A percentile compares a stretch with the other conserved stretches of the same genome.
These are phyloP conservation scores for Fraxinus sp. DNA, from an alignment of 305 asterid species.

Conservation along the genomic window DNA sequence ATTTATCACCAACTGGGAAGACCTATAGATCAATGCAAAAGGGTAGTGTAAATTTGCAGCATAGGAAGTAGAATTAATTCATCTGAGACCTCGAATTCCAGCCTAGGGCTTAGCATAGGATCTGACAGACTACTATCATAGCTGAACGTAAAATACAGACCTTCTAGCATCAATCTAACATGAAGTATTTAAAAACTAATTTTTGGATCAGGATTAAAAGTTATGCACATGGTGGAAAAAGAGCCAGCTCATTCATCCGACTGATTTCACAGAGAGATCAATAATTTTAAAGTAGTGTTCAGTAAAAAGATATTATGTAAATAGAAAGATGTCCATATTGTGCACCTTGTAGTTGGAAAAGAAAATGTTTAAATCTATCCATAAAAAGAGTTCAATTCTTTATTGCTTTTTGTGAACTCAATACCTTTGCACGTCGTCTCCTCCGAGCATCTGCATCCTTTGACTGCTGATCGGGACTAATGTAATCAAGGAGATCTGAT, in stretches of 20 bases:
- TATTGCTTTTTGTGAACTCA: not conserved
- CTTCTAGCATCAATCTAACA: not conserved
- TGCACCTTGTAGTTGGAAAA: slow-evolving; percentile 15
- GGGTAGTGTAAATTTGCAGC: slow-evolving; percentile 28
- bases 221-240: not conserved
- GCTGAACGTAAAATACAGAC: not conserved
- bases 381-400: not conserved
- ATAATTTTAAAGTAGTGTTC: not conserved
- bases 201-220: not conserved
- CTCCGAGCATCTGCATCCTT: slow-evolving; percentile 71
- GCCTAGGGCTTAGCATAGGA: not conserved
- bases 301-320: not conserved
- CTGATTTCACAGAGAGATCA: not conserved
- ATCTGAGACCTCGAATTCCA: not conserved
- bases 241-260: slow-evolving; percentile 1
- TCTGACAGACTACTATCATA: not conserved
- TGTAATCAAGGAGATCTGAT: slow-evolving; percentile 97
- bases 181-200: not conserved
- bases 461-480: slow-evolving; percentile 82
- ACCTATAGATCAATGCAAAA: slow-evolving; percentile 52
- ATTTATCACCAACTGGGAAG: slow-evolving; percentile 52
- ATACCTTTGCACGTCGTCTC: slow-evolving; percentile 90
- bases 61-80: slow-evolving; percentile 13
- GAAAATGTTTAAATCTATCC: not conserved
- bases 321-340: not conserved